Evolutionary conservation across 768 basidiomycete species (phyloP).

Genomic region (Suillus cothurnatus): DNA sequence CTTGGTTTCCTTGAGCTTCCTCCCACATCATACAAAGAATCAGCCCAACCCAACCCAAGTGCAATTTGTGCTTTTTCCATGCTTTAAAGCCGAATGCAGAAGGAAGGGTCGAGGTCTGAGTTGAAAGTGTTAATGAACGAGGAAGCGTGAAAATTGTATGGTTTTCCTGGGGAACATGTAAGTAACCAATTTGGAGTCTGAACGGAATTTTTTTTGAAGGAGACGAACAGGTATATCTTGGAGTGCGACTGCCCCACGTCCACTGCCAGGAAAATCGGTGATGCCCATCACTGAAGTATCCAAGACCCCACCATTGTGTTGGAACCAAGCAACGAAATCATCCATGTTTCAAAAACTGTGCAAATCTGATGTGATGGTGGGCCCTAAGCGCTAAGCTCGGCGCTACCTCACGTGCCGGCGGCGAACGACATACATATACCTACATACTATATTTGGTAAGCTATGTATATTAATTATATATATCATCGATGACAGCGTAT

Average conservation of each 20-base stretch:
- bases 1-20: slow-evolving; percentile 57
- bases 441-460: not conserved
- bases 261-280: slow-evolving; percentile 50
- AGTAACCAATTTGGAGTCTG: not conserved
- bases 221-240: slow-evolving; percentile 66
- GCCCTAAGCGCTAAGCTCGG: not conserved
- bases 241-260: slow-evolving; percentile 76
- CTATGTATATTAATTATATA: not conserved
- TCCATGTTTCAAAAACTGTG: slow-evolving; percentile 16
- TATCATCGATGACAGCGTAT: not conserved
- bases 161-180: slow-evolving; percentile 53
- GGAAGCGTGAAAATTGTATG: slow-evolving; percentile 84
- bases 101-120: slow-evolving; percentile 71
- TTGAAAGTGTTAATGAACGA: slow-evolving; percentile 73
- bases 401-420: not conserved
- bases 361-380: not conserved
- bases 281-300: slow-evolving; percentile 50
- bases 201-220: not conserved
- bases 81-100: slow-evolving; percentile 55
- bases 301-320: slow-evolving; percentile 48
- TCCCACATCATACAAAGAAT: slow-evolving; percentile 99
- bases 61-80: slow-evolving; percentile 64
- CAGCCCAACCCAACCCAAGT: slow-evolving; percentile 81
- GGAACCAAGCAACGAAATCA: slow-evolving; percentile 62
- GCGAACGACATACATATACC: not conserved